A percentile compares a stretch with the other conserved stretches of the same genome.
These are phyloP conservation scores for Aspergillus sp. DNA, from an alignment of 2,329 filamentous ascomycete genomes.

Conservation along the genomic window DNA sequence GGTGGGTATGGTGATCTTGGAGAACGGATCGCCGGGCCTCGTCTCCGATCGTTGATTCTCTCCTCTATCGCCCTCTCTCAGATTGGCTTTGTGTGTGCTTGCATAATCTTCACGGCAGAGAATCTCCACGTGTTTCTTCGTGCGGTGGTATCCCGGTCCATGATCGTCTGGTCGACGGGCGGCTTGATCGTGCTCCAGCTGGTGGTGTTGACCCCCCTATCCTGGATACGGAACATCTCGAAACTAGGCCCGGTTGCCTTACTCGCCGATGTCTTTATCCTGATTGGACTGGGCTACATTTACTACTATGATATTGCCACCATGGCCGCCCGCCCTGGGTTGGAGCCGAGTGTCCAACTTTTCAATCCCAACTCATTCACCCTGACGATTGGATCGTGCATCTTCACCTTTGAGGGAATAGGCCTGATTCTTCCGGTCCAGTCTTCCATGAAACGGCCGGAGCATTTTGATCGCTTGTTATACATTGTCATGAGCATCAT, in stretches of 20 bases:
- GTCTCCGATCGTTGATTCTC: conserved; percentile 65
- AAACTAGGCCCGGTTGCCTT: conserved; percentile 91
- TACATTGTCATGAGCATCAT: conserved; percentile 90
- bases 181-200: conserved; percentile 76
- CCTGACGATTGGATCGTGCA: conserved; percentile 92
- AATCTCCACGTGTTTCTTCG: conserved; percentile 67
- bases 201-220: conserved; percentile 87
- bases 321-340: conserved; percentile 64
- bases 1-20: conserved; percentile 76
- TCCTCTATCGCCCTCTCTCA: conserved; percentile 71
- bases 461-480: conserved; percentile 84
- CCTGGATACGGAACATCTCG: conserved; percentile 88
- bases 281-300: conserved; percentile 84
- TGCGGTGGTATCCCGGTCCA: conserved; percentile 55
- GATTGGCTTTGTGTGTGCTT: conserved; percentile 74
- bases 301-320: conserved; percentile 92
- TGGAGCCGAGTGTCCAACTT: conserved; percentile 78
- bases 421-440: conserved; percentile 96
- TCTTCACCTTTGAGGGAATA: conserved; percentile 97
- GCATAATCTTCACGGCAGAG: conserved; percentile 74
- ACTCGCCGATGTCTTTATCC: conserved; percentile 87
- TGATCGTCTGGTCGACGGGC: conserved; percentile 53
- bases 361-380: conserved; percentile 93
- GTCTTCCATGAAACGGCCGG: conserved; percentile 85
- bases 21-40: conserved; percentile 61